Evolutionary conservation across 805 yeast species (phyloP).

Genomic region (Metschnikowia cubensis): DNA sequence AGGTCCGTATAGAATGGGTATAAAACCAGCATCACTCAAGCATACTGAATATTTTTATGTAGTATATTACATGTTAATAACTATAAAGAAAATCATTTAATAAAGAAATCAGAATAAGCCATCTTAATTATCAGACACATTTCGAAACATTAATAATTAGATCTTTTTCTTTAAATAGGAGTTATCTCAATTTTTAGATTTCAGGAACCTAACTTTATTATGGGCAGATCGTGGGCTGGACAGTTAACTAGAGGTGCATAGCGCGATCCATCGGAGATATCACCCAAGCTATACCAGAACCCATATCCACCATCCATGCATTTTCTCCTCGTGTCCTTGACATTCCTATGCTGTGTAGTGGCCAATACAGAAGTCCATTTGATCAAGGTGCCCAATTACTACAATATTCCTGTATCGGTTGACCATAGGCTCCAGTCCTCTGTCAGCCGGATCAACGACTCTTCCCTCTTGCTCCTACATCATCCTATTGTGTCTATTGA

Average conservation of each 20-base stretch:
- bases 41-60: too few relatives aligned
- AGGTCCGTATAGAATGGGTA: background rate
- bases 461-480: conserved; percentile 14
- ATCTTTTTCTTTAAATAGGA: too few relatives aligned
- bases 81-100: too few relatives aligned
- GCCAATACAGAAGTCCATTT: conserved; percentile 40
- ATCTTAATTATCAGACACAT: too few relatives aligned
- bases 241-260: background rate
- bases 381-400: conserved; percentile 32
- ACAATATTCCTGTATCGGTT: conserved; percentile 23
- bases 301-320: background rate
- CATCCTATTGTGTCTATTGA: conserved; percentile 14
- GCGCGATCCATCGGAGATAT: background rate
- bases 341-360: background rate
- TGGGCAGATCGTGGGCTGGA: too few relatives aligned
- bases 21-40: too few relatives aligned
- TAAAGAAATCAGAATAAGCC: too few relatives aligned
- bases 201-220: too few relatives aligned
- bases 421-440: conserved; percentile 7
- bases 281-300: background rate
- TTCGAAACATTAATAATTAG: too few relatives aligned
- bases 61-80: too few relatives aligned
- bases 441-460: conserved; percentile 8
- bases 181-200: too few relatives aligned
- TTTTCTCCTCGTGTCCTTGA: background rate